Conservation (phyloP, 148 eudicot species). For the Fagopyrum esculentum region DNA sequence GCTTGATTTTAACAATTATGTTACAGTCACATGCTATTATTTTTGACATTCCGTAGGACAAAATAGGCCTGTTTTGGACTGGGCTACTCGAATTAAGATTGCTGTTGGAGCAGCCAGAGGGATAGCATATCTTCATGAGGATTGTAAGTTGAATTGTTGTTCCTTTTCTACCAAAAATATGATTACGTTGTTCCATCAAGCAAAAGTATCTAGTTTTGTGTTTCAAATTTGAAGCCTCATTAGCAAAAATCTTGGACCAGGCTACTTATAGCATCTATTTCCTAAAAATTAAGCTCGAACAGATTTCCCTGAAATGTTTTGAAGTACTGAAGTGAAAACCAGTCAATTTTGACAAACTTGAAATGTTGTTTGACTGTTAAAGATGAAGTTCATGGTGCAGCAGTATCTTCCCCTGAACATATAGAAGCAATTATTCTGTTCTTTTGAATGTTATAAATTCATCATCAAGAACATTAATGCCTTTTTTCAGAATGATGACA, state of each 20-base stretch:
- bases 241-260: no score
- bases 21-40: neutral
- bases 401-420: neutral
- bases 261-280: no score
- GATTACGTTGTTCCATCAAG: no score
- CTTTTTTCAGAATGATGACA: no score
- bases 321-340: neutral
- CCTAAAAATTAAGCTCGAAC: neutral
- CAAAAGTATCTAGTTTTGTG: no score
- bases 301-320: neutral
- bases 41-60: conserved; percentile 25
- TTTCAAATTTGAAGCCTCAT: no score
- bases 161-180: neutral
- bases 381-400: neutral
- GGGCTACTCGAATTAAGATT: conserved; percentile 72
- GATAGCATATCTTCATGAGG: conserved; percentile 93
- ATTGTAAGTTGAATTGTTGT: conserved; percentile 40
- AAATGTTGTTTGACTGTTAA: neutral
- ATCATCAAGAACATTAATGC: neutral
- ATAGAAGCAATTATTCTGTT: neutral
- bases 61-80: conserved; percentile 52
- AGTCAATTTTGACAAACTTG: neutral
- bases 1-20: conserved; percentile 7
- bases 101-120: conserved; percentile 96
- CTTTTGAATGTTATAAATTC: neutral